Base-by-base conservation (phyloP, 768 basidiomycete genomes). In the Serendipita sp. region DNA sequence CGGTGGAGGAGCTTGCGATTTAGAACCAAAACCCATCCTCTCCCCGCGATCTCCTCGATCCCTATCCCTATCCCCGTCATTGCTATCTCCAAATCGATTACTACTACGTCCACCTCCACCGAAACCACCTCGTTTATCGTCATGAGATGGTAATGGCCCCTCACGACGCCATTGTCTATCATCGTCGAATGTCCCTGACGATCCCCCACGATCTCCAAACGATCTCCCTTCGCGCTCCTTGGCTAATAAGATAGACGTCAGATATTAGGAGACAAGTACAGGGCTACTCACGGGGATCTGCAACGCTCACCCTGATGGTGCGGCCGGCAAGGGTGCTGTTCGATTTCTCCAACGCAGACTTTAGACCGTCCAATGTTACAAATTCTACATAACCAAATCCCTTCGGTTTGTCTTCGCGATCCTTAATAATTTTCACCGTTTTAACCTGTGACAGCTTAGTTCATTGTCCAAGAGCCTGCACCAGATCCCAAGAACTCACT, bases 301-400 rank as follows among this genome's bases (percentile, higher is more conserved):
- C 96, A 54, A 99, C 96, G 73, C 87, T 92, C 66, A 97, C 85
- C 66, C 96, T 83, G 67, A 99, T 78, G 18, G 80, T 83, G 66
- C 96, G 81, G 28, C 91, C 89, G 23, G 85, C 83, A 54, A 98
- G 78, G 68, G 73, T 78, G 85, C 80, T 73, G 64, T 88, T 89
- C 30, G 78, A 81, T 75, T 83, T 86, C 23, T 78, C 75, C 44
- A 99, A 75, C 3, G 88, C 96, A 66, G 85, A 85, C 75, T 94
- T 94, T 62, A 98, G 76, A 54, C 83, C 86, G 18, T 94, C 91
- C 65, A 92, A 71, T 63, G 86, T 87, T n/a, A 80, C 81, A 71
- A 98, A 98, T 73, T 99, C 96, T 66, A 97, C 84, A 73, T 99
- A 98, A 38, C 95, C 96, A 75, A 97, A 98, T 0, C 96, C 96